A percentile compares a stretch with the other conserved stretches of the same genome.
Evolutionary conservation across 164 flowering plant species (phyloP).

Genomic region (Berberis vulgaris): DNA sequence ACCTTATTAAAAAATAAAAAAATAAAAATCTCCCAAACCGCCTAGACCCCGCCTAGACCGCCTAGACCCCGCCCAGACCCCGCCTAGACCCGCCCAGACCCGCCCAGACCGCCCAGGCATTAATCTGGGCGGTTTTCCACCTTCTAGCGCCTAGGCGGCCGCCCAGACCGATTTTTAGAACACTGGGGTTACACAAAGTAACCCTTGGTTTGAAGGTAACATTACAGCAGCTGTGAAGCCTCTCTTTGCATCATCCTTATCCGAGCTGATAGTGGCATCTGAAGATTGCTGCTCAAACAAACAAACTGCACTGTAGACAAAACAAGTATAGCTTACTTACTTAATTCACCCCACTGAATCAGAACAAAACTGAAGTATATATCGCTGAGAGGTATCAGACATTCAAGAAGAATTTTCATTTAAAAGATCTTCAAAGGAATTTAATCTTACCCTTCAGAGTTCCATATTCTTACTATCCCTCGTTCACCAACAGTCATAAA

Average conservation of each 20-base stretch:
- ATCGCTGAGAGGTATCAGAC: not conserved
- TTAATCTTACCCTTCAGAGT: conserved; percentile 56
- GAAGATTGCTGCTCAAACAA: conserved; percentile 70
- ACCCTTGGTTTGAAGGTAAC: conserved; percentile 69
- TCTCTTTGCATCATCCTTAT: conserved; percentile 42
- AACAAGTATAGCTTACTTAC: conserved; percentile 1
- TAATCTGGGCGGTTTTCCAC: no score
- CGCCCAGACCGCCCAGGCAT: no score
- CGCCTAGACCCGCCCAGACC: no score
- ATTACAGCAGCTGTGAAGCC: conserved; percentile 74
- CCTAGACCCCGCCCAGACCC: no score
- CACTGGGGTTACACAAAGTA: conserved; percentile 87
- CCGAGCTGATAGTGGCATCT: conserved; percentile 49
- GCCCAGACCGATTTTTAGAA: no score
- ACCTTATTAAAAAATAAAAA: no score
- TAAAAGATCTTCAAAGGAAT: not conserved
- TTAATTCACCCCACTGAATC: no score
- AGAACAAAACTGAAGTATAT: not conserved
- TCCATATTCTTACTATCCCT: conserved; percentile 83
- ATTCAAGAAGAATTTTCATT: not conserved
- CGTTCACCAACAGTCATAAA: conserved; percentile 90
- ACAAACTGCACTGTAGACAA: conserved; percentile 52
- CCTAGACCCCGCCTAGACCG: no score
- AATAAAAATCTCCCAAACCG: no score
- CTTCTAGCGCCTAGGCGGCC: no score